These are phyloP conservation scores for Quercus bicolor DNA, from an alignment of 306 rosid genomes.

Conservation along the genomic window DNA sequence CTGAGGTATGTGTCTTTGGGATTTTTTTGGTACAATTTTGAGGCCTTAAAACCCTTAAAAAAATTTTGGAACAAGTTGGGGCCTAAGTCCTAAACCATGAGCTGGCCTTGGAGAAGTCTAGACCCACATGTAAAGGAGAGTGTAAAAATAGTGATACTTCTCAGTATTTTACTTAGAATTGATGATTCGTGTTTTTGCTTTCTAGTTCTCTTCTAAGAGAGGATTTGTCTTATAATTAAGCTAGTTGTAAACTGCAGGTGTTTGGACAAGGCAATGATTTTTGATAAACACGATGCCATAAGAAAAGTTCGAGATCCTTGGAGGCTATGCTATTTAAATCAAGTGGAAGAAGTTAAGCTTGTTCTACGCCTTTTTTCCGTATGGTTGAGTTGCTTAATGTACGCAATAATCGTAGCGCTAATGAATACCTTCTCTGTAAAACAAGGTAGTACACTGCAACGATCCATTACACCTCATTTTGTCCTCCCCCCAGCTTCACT, in stretches of 20 bases:
- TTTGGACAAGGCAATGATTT: conserved; percentile 65
- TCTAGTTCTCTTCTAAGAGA: no score
- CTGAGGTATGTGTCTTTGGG: conserved; percentile 35
- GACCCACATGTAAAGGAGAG: no score
- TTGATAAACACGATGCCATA: conserved; percentile 43
- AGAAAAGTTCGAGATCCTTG: conserved; percentile 53
- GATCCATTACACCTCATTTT: conserved; percentile 51
- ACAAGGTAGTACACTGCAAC: conserved; percentile 55
- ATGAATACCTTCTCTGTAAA: conserved; percentile 58
- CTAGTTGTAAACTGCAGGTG: conserved; percentile 27
- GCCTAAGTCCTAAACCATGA: no score
- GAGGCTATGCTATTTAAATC: conserved; percentile 64
- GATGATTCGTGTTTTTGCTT: no score
- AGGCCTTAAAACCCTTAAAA: not conserved
- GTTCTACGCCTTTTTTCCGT: conserved; percentile 59
- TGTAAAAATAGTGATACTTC: no score
- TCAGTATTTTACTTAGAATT: no score
- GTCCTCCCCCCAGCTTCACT: conserved; percentile 67
- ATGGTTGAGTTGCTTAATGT: conserved; percentile 69
- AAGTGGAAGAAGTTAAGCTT: conserved; percentile 77
- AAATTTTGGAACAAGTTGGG: no score
- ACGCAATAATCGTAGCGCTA: conserved; percentile 47
- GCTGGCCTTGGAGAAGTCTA: no score
- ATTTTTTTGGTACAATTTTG: no score
- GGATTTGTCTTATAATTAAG: no score